phyloP scores from a whole-genome alignment of 2,329 filamentous ascomycete species.

The Xylariaceae sp. region DNA sequence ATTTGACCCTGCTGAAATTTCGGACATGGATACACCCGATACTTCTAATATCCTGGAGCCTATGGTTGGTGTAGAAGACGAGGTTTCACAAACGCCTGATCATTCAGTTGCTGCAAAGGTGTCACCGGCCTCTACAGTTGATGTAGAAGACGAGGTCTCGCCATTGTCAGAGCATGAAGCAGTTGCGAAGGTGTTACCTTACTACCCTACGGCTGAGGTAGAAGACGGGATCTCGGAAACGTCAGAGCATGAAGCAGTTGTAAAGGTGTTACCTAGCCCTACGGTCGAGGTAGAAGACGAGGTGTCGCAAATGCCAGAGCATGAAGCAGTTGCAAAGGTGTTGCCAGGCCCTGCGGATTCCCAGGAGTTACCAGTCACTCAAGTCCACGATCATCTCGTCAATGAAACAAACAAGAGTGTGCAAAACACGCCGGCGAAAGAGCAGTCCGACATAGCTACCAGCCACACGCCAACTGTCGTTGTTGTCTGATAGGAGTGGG shows the following conservation, averaged over 20 bases:
- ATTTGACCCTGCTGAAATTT: conserved; percentile 34
- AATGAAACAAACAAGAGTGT: conserved; percentile 11
- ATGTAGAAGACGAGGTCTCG: too few relatives aligned
- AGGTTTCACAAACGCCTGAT: not conserved
- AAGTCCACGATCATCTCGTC: conserved; percentile 14
- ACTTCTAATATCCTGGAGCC: conserved; percentile 16
- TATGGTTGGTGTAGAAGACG: not conserved
- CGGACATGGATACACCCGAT: conserved; percentile 25
- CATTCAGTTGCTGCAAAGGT: not conserved
- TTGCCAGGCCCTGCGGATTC: not conserved
- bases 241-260: too few relatives aligned
- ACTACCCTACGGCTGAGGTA: too few relatives aligned
- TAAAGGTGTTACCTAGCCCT: too few relatives aligned
- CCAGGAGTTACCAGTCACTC: not conserved
- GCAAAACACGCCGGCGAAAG: conserved; percentile 10
- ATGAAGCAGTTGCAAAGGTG: too few relatives aligned
- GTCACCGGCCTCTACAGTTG: conserved; percentile 2
- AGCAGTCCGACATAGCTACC: conserved; percentile 15
- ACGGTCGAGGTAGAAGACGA: too few relatives aligned
- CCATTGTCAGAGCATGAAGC: too few relatives aligned
- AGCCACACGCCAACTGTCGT: conserved; percentile 19
- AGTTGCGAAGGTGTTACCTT: too few relatives aligned
- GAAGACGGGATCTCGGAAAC: too few relatives aligned
- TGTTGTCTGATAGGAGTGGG: conserved; percentile 18
- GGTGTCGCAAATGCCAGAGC: too few relatives aligned